These are phyloP conservation scores for Lignosus rhinocerotis DNA, from an alignment of 1,284 basidiomycete species.

Conservation along the genomic window DNA sequence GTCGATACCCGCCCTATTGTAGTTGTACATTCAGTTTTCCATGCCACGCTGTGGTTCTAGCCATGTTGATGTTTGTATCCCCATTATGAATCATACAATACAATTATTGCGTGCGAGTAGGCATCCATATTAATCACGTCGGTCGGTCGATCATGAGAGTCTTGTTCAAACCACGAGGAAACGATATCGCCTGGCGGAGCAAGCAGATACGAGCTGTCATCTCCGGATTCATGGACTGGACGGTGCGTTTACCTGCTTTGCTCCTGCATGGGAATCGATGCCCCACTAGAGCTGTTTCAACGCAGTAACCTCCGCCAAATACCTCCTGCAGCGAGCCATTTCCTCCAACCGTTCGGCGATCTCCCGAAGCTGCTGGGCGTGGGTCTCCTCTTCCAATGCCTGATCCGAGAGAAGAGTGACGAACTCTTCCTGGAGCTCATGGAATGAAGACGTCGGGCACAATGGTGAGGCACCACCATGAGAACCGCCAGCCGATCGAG, in stretches of 20 bases:
- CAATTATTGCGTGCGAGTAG: neutral
- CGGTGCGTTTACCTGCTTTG: neutral
- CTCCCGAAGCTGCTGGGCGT: constrained; percentile 26
- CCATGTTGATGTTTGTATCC: constrained; percentile 7
- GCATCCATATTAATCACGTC: neutral
- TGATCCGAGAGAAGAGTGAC: constrained; percentile 27
- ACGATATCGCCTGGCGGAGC: neutral
- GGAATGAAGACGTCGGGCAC: constrained; percentile 4
- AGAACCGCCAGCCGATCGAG: constrained; percentile 2
- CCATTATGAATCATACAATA: constrained; percentile 3
- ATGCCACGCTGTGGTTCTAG: neutral
- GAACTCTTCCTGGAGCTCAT: constrained; percentile 31
- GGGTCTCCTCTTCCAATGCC: constrained; percentile 30
- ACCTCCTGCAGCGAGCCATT: constrained; percentile 18
- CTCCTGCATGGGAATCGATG: neutral
- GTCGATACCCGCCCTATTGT: constrained; percentile 22
- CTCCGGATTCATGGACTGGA: neutral
- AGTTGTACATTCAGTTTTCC: constrained; percentile 14
- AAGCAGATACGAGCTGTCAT: neutral
- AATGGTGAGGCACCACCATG: neutral
- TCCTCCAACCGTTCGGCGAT: constrained; percentile 28
- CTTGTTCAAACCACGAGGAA: neutral
- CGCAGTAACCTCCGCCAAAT: constrained; percentile 9
- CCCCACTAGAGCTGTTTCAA: neutral
- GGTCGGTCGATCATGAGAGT: constrained; percentile 2